Evolutionary conservation across 257 asterid species (phyloP), one percentile per base, ranked within the genome.

Genomic region (Solanum arcanum): DNA sequence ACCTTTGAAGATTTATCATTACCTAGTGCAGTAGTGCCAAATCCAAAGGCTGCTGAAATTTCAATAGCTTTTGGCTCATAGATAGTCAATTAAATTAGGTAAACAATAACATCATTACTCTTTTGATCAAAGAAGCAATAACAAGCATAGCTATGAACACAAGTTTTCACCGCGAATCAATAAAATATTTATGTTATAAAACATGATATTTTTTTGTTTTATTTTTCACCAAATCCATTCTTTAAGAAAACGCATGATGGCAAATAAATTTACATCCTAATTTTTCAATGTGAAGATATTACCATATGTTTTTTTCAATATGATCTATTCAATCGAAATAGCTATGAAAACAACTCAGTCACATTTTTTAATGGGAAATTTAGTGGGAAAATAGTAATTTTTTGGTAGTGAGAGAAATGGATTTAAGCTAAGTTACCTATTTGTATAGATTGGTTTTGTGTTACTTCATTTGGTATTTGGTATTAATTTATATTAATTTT

Each of bases 1-100:
- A 35, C 81, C 47, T 73, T 75, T 23, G 56, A 75, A 23, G 56
- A 75, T 21, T 75, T 59, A 18, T 4, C 18, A 39, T 75, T 39
- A 23, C 16, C 56, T 39, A 21, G 49, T 74, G 49, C 20, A 37
- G 18, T 75, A 39, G 56, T 75, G 81, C 49, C 80, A 73, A 73
- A 73, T 20, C 47, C 27, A 75, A 41, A 75, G 33, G 59, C 83
- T 12, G 15, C 20, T 75, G 47, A 39, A 75, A 75, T 0, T 75
- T 47, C 31, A 21, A 41, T 39, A 41, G 3, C 41, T 41, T 75
- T 41, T 75, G 82, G 56, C 56, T 23, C 83, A 23, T 75, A 12
- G 23, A 76, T 42, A n/a, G 59, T 41, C 59, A 76, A 76, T 76
- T 76, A n/a, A 21, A 73, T 73, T 73, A 73, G 80, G 80, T 73